phyloP scores from a whole-genome alignment of 345 rosid species.

The Gossypium australe region DNA sequence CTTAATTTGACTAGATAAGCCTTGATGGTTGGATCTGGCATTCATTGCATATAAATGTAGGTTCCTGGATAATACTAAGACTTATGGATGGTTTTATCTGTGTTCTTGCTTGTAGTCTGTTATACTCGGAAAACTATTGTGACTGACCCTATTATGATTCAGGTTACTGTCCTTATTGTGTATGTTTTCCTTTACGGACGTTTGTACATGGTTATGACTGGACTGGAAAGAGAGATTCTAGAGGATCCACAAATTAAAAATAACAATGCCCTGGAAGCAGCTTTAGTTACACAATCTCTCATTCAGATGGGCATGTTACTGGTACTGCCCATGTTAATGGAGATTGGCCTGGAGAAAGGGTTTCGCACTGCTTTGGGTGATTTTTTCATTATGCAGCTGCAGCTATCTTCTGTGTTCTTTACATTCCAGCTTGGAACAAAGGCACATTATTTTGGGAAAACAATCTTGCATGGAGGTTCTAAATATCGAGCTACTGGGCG shows the following conservation, averaged over 20 bases:
- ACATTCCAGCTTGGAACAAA: slow-evolving; percentile 69
- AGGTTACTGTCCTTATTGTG: slow-evolving; percentile 56
- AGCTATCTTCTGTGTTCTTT: slow-evolving; percentile 59
- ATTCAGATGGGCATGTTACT: slow-evolving; percentile 62
- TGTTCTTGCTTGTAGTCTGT: background rate
- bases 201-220: slow-evolving; percentile 53
- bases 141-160: background rate
- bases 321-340: slow-evolving; percentile 75
- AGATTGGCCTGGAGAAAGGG: slow-evolving; percentile 69
- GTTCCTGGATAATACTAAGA: slow-evolving; percentile 4
- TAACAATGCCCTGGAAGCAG: slow-evolving; percentile 51
- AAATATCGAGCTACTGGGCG: slow-evolving; percentile 86
- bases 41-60: background rate
- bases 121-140: background rate
- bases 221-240: slow-evolving; percentile 47
- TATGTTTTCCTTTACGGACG: slow-evolving; percentile 62
- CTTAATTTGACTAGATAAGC: background rate
- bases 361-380: slow-evolving; percentile 56
- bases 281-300: slow-evolving; percentile 63
- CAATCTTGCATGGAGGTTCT: slow-evolving; percentile 83
- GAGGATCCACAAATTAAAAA: slow-evolving; percentile 32
- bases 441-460: slow-evolving; percentile 60
- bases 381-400: slow-evolving; percentile 63
- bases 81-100: background rate
- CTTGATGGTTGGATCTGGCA: background rate